phyloP scores from a whole-genome alignment of 257 asterid species.

The Plectranthus barbatus region DNA sequence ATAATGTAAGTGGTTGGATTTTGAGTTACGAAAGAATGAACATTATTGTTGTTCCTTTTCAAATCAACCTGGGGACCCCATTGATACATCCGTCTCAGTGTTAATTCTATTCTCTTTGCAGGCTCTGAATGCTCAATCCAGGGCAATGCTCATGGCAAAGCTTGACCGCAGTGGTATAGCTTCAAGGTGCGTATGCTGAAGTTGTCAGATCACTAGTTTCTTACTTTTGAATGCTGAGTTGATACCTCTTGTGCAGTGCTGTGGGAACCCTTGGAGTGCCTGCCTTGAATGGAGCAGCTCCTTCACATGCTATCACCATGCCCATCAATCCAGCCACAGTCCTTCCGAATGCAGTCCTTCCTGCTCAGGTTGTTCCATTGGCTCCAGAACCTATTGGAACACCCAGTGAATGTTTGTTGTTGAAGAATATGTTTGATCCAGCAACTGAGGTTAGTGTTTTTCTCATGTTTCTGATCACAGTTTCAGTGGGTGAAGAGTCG shows the following conservation, averaged over 20 bases:
- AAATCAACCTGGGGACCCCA: neutral
- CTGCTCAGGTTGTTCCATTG: slow-evolving; percentile 50
- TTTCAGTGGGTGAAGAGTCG: neutral
- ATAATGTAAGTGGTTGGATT: neutral
- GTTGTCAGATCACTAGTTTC: slow-evolving; percentile 3
- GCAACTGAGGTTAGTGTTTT: slow-evolving; percentile 60
- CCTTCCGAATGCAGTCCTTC: slow-evolving; percentile 39
- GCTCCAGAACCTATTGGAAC: slow-evolving; percentile 84
- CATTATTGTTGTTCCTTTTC: neutral
- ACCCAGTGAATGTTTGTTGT: slow-evolving; percentile 88
- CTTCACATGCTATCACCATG: slow-evolving; percentile 52
- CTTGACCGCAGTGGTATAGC: slow-evolving; percentile 91
- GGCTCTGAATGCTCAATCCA: slow-evolving; percentile 94
- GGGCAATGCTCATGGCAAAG: slow-evolving; percentile 94
- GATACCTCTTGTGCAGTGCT: slow-evolving; percentile 34
- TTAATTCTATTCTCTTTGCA: slow-evolving; percentile 23
- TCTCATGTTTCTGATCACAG: neutral
- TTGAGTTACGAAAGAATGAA: neutral
- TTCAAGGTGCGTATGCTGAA: slow-evolving; percentile 44
- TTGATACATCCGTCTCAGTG: neutral
- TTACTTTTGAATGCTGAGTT: slow-evolving; percentile 1
- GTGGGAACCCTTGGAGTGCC: slow-evolving; percentile 67
- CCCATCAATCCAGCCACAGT: slow-evolving; percentile 55
- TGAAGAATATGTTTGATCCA: slow-evolving; percentile 98
- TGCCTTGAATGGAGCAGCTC: slow-evolving; percentile 56